phyloP scores from a whole-genome alignment of 805 yeast species.

The Nakazawaea ernobii region DNA sequence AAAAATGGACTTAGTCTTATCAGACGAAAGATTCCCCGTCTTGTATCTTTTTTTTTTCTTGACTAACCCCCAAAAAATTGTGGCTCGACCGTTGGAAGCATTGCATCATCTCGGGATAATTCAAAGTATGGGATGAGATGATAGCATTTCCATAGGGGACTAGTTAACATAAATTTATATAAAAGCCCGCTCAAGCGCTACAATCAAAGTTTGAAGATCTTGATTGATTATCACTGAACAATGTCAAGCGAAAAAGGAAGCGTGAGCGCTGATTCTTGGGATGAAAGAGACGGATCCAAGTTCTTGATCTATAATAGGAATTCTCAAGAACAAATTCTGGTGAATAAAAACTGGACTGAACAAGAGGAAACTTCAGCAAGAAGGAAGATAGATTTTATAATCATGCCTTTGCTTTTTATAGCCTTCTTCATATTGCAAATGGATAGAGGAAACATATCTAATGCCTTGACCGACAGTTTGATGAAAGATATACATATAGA shows the following conservation, averaged over 20 bases:
- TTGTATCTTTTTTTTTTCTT: too few species aligned
- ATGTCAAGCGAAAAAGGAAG: too few species aligned
- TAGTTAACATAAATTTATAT: too few species aligned
- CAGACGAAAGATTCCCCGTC: too few species aligned
- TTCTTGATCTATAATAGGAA: conserved; percentile 6
- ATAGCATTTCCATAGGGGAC: too few species aligned
- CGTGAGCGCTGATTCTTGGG: not conserved
- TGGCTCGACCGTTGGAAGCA: too few species aligned
- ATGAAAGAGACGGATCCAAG: not conserved
- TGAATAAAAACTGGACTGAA: conserved; percentile 13
- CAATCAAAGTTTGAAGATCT: not conserved
- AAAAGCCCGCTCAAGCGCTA: too few species aligned
- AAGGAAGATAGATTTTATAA: conserved; percentile 14
- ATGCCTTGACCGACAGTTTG: conserved; percentile 53
- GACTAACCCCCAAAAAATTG: too few species aligned
- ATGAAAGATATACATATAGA: conserved; percentile 44
- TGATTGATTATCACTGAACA: not conserved
- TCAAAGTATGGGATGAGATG: too few species aligned
- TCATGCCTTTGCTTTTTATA: conserved; percentile 12
- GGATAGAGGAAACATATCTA: conserved; percentile 52
- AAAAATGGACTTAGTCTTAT: too few species aligned
- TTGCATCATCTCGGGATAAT: too few species aligned
- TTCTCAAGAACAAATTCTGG: conserved; percentile 8
- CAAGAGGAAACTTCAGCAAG: conserved; percentile 15
- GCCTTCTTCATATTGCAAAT: conserved; percentile 41